phyloP scores from a whole-genome alignment of 1,284 basidiomycete species.

The Xanthoconium separans region DNA sequence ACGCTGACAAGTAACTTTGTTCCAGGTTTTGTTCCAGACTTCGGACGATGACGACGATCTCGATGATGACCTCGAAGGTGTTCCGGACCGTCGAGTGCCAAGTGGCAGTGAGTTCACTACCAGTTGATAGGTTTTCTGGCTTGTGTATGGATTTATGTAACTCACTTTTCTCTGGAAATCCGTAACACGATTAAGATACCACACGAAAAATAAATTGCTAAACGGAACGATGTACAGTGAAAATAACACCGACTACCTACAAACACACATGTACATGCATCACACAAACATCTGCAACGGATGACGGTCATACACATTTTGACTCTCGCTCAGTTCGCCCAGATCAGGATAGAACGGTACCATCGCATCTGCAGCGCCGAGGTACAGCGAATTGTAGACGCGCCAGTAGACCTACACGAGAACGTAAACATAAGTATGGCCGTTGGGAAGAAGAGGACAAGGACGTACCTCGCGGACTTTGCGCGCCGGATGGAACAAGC shows the following conservation, averaged over 20 bases:
- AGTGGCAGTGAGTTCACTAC: too few species aligned
- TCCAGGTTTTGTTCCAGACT: too few species aligned
- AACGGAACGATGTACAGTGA: neutral
- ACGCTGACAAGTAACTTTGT: too few species aligned
- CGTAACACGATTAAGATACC: too few species aligned
- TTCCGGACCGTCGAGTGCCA: too few species aligned
- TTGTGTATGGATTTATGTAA: too few species aligned
- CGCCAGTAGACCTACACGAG: conserved; percentile 73
- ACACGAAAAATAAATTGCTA: too few species aligned
- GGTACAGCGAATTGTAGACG: conserved; percentile 87
- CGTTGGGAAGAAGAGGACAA: conserved; percentile 5
- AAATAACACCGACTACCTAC: neutral
- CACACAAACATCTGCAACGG: conserved; percentile 80
- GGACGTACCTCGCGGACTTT: conserved; percentile 88
- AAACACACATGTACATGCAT: conserved; percentile 9
- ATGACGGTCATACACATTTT: conserved; percentile 86
- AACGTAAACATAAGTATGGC: neutral
- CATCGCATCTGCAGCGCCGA: conserved; percentile 86
- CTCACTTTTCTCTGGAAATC: too few species aligned
- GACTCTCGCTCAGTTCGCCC: conserved; percentile 81
- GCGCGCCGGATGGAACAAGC: conserved; percentile 92
- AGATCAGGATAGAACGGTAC: conserved; percentile 95
- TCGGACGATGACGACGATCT: too few species aligned
- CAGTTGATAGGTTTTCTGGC: too few species aligned
- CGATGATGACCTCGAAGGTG: too few species aligned